These are phyloP conservation scores for Ogataea ganodermae DNA, from an alignment of 805 yeast species.

Conservation along the genomic window DNA sequence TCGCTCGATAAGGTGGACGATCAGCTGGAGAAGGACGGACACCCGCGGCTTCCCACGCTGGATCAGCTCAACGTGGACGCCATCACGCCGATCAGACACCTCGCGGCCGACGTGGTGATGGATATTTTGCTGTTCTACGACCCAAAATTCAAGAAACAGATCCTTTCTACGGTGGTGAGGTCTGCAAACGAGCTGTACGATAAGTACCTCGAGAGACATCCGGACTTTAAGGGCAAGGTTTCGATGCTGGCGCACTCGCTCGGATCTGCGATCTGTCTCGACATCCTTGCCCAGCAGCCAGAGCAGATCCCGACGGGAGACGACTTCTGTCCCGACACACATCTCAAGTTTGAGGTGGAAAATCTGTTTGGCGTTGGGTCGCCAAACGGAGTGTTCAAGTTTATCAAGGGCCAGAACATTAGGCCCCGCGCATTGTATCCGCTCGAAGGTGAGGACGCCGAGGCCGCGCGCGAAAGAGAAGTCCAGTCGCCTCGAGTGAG, in stretches of 20 bases:
- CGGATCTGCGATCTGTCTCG: constrained; percentile 85
- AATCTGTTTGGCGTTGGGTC: constrained; percentile 84
- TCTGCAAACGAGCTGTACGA: constrained; percentile 66
- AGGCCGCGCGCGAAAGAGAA: constrained; percentile 14
- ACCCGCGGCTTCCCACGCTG: constrained; percentile 57
- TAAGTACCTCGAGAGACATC: constrained; percentile 61
- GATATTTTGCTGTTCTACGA: constrained; percentile 83
- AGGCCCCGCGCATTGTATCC: constrained; percentile 38
- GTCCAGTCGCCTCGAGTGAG: constrained; percentile 55
- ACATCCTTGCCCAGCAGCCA: constrained; percentile 59
- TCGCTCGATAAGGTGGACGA: constrained; percentile 45
- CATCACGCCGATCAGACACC: constrained; percentile 69
- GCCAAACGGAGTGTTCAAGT: constrained; percentile 84
- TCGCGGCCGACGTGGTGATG: constrained; percentile 83
- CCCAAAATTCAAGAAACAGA: constrained; percentile 61
- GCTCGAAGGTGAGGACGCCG: constrained; percentile 4
- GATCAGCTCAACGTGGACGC: constrained; percentile 77
- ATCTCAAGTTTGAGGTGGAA: constrained; percentile 69
- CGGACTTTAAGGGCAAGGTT: constrained; percentile 75
- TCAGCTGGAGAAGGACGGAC: constrained; percentile 40
- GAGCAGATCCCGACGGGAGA: constrained; percentile 31
- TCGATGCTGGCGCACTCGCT: constrained; percentile 89
- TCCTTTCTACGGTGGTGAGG: constrained; percentile 58
- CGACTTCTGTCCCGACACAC: constrained; percentile 35
- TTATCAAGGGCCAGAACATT: constrained; percentile 67